phyloP scores from a whole-genome alignment of 208 protist genomes.

The Borovskyia barvae region DNA sequence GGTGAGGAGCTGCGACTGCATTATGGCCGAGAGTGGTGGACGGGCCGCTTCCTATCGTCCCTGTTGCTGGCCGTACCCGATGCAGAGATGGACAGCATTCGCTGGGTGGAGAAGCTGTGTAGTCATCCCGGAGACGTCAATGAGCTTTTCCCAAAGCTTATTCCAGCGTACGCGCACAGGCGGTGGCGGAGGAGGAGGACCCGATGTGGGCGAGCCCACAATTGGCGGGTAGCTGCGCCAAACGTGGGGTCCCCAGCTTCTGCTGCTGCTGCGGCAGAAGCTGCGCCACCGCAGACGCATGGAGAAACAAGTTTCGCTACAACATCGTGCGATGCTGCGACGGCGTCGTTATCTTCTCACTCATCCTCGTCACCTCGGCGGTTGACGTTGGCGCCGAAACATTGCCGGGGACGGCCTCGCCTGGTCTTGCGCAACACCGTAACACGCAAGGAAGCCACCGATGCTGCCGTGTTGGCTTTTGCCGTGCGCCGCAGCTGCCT shows the following conservation, averaged over 20 bases:
- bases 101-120: conserved; percentile 76
- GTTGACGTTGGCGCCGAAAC: too few species aligned
- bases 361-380: too few species aligned
- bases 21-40: conserved; percentile 90
- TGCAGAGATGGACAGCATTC: conserved; percentile 39
- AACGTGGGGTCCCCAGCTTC: not conserved
- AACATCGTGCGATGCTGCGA: too few species aligned
- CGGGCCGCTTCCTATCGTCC: conserved; percentile 54
- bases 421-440: conserved; percentile 63
- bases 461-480: conserved; percentile 57
- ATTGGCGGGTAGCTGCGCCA: too few species aligned
- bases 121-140: conserved; percentile 36
- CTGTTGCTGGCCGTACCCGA: conserved; percentile 59
- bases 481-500: conserved; percentile 71
- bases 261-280: too few species aligned
- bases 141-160: conserved; percentile 57
- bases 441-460: conserved; percentile 49
- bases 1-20: conserved; percentile 81
- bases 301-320: too few species aligned
- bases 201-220: too few species aligned
- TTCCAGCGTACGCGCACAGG: conserved; percentile 22
- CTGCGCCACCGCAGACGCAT: too few species aligned
- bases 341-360: too few species aligned
- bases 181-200: not conserved
- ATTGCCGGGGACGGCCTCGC: too few species aligned